A percentile compares a stretch with the other conserved stretches of the same genome.
These are phyloP conservation scores for Solanum medicagineum DNA, from an alignment of 257 asterid species.

Conservation along the genomic window DNA sequence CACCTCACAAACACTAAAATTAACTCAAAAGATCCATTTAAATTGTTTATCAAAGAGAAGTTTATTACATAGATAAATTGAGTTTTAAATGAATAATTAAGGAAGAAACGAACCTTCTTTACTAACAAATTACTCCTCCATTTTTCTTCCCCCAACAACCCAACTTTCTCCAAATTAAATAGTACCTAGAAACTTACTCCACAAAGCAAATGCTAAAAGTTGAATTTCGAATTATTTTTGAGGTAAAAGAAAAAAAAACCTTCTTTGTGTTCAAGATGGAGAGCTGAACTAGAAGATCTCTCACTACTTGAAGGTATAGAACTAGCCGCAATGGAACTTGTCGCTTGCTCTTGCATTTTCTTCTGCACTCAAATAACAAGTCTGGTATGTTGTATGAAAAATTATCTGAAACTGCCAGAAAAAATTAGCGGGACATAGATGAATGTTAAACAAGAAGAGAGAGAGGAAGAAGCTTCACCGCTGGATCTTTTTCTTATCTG, in stretches of 20 bases:
- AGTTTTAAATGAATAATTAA: background rate
- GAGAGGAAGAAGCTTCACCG: slow-evolving; percentile 15
- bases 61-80: no score
- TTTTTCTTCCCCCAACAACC: background rate
- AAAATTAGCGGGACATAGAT: slow-evolving; percentile 54
- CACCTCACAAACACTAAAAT: background rate
- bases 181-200: background rate
- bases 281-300: slow-evolving; percentile 91
- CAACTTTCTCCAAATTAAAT: background rate
- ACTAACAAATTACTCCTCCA: background rate
- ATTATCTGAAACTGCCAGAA: slow-evolving; percentile 11
- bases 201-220: background rate
- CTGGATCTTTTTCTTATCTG: slow-evolving; percentile 34
- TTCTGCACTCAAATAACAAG: background rate
- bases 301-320: slow-evolving; percentile 89
- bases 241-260: slow-evolving; percentile 18
- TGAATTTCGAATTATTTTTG: background rate
- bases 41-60: background rate
- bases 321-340: slow-evolving; percentile 72
- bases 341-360: slow-evolving; percentile 83
- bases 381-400: background rate
- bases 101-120: background rate
- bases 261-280: slow-evolving; percentile 61
- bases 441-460: slow-evolving; percentile 6
- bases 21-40: background rate